Conservation (phyloP, 2,329 filamentous ascomycete genomes). For the Onygenales sp. region DNA sequence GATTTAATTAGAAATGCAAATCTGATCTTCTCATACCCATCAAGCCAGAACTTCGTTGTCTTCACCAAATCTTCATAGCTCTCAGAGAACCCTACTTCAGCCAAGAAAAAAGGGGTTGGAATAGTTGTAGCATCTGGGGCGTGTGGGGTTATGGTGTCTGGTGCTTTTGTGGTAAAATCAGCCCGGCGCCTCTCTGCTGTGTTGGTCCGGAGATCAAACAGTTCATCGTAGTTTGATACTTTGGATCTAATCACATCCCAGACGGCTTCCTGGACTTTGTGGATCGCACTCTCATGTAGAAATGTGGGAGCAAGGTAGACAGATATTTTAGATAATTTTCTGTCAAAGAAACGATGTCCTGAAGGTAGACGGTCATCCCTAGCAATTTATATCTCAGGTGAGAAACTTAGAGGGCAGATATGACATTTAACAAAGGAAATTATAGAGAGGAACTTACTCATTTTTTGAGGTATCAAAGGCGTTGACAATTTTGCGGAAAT, state of each 20-base stretch:
- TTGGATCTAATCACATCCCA: too few relatives aligned
- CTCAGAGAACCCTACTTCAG: not conserved
- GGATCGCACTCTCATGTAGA: too few relatives aligned
- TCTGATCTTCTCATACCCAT: not conserved
- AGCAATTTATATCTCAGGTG: too few relatives aligned
- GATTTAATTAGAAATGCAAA: not conserved
- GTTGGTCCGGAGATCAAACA: too few relatives aligned
- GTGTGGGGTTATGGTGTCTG: not conserved
- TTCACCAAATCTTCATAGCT: not conserved
- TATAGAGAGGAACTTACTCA: not conserved
- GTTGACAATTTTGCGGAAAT: constrained; percentile 6
- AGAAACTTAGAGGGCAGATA: not conserved
- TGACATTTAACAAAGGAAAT: not conserved
- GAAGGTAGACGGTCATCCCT: too few relatives aligned
- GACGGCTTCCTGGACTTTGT: too few relatives aligned
- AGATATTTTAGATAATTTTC: too few relatives aligned
- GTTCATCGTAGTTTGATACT: too few relatives aligned
- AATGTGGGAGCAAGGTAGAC: too few relatives aligned
- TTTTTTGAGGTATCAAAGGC: constrained; percentile 4
- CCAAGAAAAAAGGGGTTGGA: not conserved
- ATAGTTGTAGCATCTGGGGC: not conserved
- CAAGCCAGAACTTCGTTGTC: not conserved
- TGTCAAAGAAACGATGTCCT: too few relatives aligned
- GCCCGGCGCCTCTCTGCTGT: not conserved
- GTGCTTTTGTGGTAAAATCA: not conserved